Evolutionary conservation across 345 rosid genomes (phyloP), one percentile per base, ranked within the genome.

Genomic region (Microcos paniculata): DNA sequence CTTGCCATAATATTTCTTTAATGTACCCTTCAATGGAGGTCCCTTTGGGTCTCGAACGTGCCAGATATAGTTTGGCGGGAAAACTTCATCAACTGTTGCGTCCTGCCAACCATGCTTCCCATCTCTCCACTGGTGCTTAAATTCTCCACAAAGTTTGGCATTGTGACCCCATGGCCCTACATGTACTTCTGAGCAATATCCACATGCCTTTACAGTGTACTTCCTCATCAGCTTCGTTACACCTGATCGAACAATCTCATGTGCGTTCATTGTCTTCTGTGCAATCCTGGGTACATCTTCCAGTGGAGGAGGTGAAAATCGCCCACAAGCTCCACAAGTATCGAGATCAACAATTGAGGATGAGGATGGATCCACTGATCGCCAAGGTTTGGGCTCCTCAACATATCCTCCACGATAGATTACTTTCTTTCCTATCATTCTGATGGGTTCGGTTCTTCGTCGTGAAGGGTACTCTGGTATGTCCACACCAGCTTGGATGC

Each of bases 31-130:
- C 73, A 92, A 75, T 0, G 93, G 96, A 76, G 85, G 83, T 45
- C 95, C 98, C 53, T 80, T 85, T 1, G 92, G 95, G 64, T 90
- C 89, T 77, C 77, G 86, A 73, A 81, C 90, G 77, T 92, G 95
- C 98, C 98, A 92, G 53, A 89, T 97, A 49, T 89, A 84, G 79
- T 91, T 91, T 0, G 88, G 88, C 1, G 98, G 98, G 72, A 92
- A 77, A 38, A 94, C 82, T 82, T 94, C 98, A 1, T 87, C 94
- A 28, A 86, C 76, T 4, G 82, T 84, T 16, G 98, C 98, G 72
- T 92, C 92, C 83, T 94, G 97, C 97, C 98, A 92, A 42, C 98
- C 98, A 13, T 94, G 98, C 79, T 92, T 92, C 75, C 98, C 97
- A n/a, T 92, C 98, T 80, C 97, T 88, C 97, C 98, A 90, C 21